These are phyloP conservation scores for Eruca vesicaria DNA, from an alignment of 441 rosid species.

Conservation along the genomic window DNA sequence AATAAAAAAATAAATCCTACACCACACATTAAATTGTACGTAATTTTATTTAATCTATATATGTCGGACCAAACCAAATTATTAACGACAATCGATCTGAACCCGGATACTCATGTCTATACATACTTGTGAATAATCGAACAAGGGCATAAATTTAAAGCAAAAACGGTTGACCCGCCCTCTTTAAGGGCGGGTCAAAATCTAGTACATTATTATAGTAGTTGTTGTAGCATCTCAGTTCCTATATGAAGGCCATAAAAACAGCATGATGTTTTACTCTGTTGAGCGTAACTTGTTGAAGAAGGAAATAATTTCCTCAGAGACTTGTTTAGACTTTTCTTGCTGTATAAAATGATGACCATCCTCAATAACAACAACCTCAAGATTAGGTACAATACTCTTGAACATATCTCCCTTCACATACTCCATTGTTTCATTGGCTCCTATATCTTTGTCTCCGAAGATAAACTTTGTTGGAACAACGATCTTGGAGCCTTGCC, in stretches of 20 bases:
- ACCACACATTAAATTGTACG: too few relatives aligned
- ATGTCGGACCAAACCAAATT: too few relatives aligned
- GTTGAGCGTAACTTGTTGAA: constrained; percentile 28
- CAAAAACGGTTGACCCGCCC: too few relatives aligned
- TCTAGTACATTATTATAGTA: too few relatives aligned
- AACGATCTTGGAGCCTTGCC: constrained; percentile 44
- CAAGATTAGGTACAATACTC: constrained; percentile 39
- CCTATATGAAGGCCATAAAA: not conserved
- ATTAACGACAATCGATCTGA: too few relatives aligned
- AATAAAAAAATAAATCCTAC: too few relatives aligned
- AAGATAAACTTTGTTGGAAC: constrained; percentile 42
- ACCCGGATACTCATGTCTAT: too few relatives aligned
- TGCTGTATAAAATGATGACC: constrained; percentile 54
- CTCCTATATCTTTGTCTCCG: constrained; percentile 43
- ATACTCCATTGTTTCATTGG: constrained; percentile 33
- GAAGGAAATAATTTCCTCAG: constrained; percentile 60
- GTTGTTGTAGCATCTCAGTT: too few relatives aligned
- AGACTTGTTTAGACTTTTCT: constrained; percentile 52
- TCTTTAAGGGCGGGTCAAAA: too few relatives aligned
- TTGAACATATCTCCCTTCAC: constrained; percentile 41
- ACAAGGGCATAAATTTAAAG: too few relatives aligned
- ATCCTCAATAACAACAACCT: constrained; percentile 36
- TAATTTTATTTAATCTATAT: too few relatives aligned
- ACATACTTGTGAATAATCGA: too few relatives aligned
- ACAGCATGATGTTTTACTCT: not conserved